Base-by-base conservation (phyloP, 345 rosid species). In the Rubroshorea leprosula region DNA sequence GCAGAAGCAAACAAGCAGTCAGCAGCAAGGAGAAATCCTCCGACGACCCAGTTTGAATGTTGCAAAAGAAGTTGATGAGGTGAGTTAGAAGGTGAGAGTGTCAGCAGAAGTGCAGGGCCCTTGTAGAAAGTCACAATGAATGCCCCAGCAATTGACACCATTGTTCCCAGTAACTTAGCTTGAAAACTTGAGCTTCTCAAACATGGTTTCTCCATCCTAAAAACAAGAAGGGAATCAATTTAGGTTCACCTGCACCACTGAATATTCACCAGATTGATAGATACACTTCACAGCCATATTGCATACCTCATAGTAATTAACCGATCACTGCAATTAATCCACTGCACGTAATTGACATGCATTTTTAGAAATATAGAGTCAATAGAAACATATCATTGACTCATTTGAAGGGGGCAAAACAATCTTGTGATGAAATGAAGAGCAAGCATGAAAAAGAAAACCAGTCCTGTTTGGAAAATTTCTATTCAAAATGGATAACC, bases 181-280 rank as follows among this genome's bases (percentile, higher is more conserved):
- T 69, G 53, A 76, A 81, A 66, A 67, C 78, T 78, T 39, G 24
- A 63, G 68, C 64, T 74, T 72, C 76, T 72, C 72, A 72, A 60
- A 46, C 74, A 64, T 1, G 84, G 69, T 38, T 67, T 79, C 68
- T 89, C 97, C 84, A 89, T 74, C 71, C 96, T 89, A 8, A 27
- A 27, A n/a, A n/a, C n/a, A 57, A 51, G 17, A 44, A 43, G 13
- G 23, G 51, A 25, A 60, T 10, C 64, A 53, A 23, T 50, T 43
- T 52, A 49, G 23, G 19, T 14, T 49, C 27, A 31, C 49, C 14
- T 3, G 44, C 21, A 53, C 14, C 23, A 25, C 21, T 7, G 6
- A 21, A 5, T 15, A 20, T 59, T 49, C 13, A 53, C 19, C 23
- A 11, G 29, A 25, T 17, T n/a, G 17, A 27, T 8, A 50, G 41